phyloP scores from a whole-genome alignment of 805 yeast genomes.

The Saccharomycopsis fermentans region DNA sequence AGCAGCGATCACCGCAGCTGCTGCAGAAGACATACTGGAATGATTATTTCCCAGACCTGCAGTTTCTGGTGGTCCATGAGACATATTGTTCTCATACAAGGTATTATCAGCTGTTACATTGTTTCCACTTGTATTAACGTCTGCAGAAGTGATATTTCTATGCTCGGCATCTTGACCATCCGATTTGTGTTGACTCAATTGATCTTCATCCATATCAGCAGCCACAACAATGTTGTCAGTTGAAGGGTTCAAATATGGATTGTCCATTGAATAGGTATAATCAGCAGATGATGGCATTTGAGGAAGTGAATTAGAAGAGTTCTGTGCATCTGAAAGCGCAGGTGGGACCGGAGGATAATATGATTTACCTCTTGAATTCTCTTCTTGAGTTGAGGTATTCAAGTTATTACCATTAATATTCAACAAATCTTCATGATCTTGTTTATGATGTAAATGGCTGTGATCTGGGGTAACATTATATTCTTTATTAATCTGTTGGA shows the following conservation, averaged over 20 bases:
- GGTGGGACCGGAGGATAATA: background rate
- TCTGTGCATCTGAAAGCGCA: background rate
- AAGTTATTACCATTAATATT: background rate
- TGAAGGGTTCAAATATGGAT: slow-evolving; percentile 17
- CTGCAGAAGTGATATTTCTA: background rate
- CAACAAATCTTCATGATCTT: background rate
- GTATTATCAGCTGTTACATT: slow-evolving; percentile 1
- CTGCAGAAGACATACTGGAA: background rate
- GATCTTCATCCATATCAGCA: background rate
- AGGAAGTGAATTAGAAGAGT: background rate
- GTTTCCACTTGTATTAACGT: background rate
- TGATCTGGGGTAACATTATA: background rate
- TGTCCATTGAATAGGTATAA: slow-evolving; percentile 15
- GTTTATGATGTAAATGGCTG: background rate
- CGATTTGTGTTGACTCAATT: background rate
- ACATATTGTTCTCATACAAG: background rate
- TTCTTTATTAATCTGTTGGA: background rate
- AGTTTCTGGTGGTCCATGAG: slow-evolving; percentile 1
- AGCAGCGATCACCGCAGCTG: background rate
- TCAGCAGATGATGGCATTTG: background rate
- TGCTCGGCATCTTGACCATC: background rate
- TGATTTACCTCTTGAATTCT: background rate
- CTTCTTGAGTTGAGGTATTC: background rate
- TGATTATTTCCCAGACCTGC: background rate
- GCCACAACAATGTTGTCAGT: slow-evolving; percentile 6